These are phyloP conservation scores for Nematocida sp. DNA, from an alignment of 371 early-diverging fungal species.

Conservation along the genomic window DNA sequence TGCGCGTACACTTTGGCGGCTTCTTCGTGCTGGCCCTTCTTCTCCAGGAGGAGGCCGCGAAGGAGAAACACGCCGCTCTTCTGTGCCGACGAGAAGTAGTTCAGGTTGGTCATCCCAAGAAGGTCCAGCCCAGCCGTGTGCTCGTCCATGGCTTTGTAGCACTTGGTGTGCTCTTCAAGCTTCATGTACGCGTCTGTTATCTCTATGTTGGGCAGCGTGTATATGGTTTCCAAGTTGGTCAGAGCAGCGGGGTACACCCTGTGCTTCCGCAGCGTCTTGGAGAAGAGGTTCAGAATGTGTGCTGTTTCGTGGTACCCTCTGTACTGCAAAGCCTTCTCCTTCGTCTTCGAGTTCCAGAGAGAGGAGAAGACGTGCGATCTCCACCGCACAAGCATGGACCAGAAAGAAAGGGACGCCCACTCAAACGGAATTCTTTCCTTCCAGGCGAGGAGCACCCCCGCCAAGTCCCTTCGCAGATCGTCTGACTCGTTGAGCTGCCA, in stretches of 20 bases:
- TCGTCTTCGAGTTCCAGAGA: constrained; percentile 77
- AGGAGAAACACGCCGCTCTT: constrained; percentile 92
- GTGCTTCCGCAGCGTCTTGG: constrained; percentile 88
- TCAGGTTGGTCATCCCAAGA: constrained; percentile 89
- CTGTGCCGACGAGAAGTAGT: constrained; percentile 80
- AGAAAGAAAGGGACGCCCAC: constrained; percentile 88
- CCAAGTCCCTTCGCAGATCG: constrained; percentile 66
- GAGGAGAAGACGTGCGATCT: constrained; percentile 86
- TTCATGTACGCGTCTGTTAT: constrained; percentile 91
- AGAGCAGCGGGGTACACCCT: constrained; percentile 83
- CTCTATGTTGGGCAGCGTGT: constrained; percentile 94
- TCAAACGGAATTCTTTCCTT: constrained; percentile 85
- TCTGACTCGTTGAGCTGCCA: constrained; percentile 50
- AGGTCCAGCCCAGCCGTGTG: constrained; percentile 80
- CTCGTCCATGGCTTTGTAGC: constrained; percentile 75
- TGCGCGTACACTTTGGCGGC: constrained; percentile 83
- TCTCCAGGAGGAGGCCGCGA: constrained; percentile 71
- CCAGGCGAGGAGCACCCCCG: constrained; percentile 82
- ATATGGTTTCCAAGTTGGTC: constrained; percentile 81
- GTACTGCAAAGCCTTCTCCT: constrained; percentile 72
- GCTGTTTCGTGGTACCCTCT: constrained; percentile 97
- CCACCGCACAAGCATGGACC: constrained; percentile 93
- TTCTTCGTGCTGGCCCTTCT: constrained; percentile 68
- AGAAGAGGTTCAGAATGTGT: constrained; percentile 97
- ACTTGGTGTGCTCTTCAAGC: constrained; percentile 91